Evolutionary conservation across 2,329 filamentous ascomycete genomes (phyloP).

Genomic region (Venturiaceae sp.): DNA sequence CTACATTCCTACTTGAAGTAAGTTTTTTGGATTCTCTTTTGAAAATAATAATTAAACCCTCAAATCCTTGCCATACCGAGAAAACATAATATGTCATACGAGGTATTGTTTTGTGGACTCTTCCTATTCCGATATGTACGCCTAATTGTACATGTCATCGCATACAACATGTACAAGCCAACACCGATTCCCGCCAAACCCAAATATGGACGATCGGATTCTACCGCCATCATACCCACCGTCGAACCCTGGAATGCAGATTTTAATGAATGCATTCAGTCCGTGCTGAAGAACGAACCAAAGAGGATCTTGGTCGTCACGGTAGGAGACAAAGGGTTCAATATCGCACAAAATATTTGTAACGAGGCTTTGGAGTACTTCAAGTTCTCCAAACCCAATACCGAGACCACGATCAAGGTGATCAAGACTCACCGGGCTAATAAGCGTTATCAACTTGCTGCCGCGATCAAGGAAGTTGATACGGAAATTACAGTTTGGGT

Average conservation of each 20-base stretch:
- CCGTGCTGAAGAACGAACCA: constrained; percentile 30
- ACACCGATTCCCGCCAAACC: constrained; percentile 18
- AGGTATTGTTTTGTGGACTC: constrained; percentile 22
- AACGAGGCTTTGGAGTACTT: constrained; percentile 9
- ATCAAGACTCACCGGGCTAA: constrained; percentile 25
- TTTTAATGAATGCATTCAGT: constrained; percentile 33
- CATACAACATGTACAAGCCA: constrained; percentile 31
- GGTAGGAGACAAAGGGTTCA: constrained; percentile 22
- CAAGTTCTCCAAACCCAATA: neutral
- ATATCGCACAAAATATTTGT: constrained; percentile 7
- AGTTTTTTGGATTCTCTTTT: too few relatives aligned
- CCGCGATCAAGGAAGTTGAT: constrained; percentile 25
- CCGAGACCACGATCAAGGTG: constrained; percentile 20
- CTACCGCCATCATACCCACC: constrained; percentile 44
- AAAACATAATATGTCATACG: neutral
- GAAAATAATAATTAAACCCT: too few relatives aligned
- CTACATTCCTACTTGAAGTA: too few relatives aligned
- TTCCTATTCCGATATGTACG: constrained; percentile 38
- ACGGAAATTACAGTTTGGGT: constrained; percentile 36
- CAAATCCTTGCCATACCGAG: too few relatives aligned
- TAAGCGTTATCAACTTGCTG: constrained; percentile 40
- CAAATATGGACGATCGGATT: constrained; percentile 25
- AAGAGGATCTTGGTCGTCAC: constrained; percentile 35
- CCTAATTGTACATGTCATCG: constrained; percentile 32
- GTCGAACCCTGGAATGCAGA: constrained; percentile 31